These are phyloP conservation scores for Venturia aucupariae DNA, from an alignment of 2,329 filamentous ascomycete genomes.

Conservation along the genomic window DNA sequence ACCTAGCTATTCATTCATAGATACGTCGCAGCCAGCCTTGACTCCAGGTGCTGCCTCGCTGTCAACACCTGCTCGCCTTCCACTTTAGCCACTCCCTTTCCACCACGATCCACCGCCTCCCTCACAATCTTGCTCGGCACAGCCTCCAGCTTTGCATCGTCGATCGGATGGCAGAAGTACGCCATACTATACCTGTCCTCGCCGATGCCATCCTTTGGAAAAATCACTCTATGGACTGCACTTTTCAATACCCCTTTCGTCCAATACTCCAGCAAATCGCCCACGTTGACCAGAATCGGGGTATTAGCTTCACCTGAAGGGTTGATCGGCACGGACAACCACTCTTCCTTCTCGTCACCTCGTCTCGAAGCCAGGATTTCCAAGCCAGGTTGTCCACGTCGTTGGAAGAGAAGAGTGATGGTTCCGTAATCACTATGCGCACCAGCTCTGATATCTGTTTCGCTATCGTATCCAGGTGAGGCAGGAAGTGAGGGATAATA, in stretches of 20 bases:
- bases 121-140: constrained; percentile 46
- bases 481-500: constrained; percentile 39
- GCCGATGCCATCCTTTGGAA: constrained; percentile 41
- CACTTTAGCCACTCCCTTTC: constrained; percentile 23
- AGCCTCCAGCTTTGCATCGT: constrained; percentile 43
- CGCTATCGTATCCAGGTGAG: constrained; percentile 34
- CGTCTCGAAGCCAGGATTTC: constrained; percentile 57
- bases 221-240: constrained; percentile 83
- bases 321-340: constrained; percentile 36
- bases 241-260: constrained; percentile 79
- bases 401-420: constrained; percentile 69
- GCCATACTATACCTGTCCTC: constrained; percentile 49
- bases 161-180: constrained; percentile 55
- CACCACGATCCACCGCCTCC: constrained; percentile 18
- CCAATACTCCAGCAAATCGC: constrained; percentile 72
- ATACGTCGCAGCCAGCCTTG: constrained; percentile 45
- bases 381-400: constrained; percentile 73
- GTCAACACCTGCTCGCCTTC: constrained; percentile 39
- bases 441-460: constrained; percentile 69
- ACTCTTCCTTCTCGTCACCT: constrained; percentile 24
- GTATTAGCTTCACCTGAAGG: constrained; percentile 26
- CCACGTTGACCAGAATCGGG: constrained; percentile 66
- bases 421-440: constrained; percentile 82
- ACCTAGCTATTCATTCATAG: neutral
- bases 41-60: constrained; percentile 49